Conservation (phyloP, 495 filamentous ascomycete genomes). For the Hyaloscypha finlandica region DNA sequence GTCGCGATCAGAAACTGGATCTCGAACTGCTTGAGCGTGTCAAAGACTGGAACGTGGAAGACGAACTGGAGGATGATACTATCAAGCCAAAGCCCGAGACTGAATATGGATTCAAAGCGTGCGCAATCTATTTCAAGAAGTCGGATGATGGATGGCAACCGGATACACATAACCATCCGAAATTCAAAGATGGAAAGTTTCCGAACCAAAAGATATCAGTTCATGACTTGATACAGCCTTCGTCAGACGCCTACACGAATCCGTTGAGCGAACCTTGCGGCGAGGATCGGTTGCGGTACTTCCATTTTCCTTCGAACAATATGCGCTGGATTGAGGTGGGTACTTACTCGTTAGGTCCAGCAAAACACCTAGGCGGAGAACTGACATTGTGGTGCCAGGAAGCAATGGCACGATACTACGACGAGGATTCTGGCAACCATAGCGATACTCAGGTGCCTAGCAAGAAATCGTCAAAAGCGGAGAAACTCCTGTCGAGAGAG, state of each 20-base stretch:
- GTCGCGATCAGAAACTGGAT: slow-evolving; percentile 5
- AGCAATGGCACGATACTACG: slow-evolving; percentile 23
- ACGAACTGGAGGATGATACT: background rate
- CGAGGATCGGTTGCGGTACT: slow-evolving; percentile 21
- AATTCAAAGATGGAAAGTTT: slow-evolving; percentile 20
- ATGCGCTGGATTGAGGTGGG: slow-evolving; percentile 27
- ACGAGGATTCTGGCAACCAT: slow-evolving; percentile 19
- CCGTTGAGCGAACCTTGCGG: slow-evolving; percentile 3
- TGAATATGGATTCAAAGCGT: slow-evolving; percentile 23
- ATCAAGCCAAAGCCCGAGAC: background rate
- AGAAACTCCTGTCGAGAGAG: slow-evolving; percentile 19
- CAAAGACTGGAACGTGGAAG: slow-evolving; percentile 11
- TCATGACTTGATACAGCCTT: slow-evolving; percentile 12
- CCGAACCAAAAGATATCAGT: slow-evolving; percentile 26
- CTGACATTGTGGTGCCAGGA: slow-evolving; percentile 10
- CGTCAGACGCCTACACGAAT: slow-evolving; percentile 5
- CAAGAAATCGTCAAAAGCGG: slow-evolving; percentile 2
- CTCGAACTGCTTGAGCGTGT: slow-evolving; percentile 12
- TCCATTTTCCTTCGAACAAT: slow-evolving; percentile 29
- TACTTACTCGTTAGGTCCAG: background rate
- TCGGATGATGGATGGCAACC: slow-evolving; percentile 6
- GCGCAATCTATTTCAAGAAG: slow-evolving; percentile 20
- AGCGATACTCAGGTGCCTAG: background rate
- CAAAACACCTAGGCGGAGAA: background rate
- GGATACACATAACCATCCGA: slow-evolving; percentile 15